Percentiles rank a stretch among this genome's conserved stretches.
Conservation (phyloP, 2,329 filamentous ascomycete species). For the Xylariaceae sp. region DNA sequence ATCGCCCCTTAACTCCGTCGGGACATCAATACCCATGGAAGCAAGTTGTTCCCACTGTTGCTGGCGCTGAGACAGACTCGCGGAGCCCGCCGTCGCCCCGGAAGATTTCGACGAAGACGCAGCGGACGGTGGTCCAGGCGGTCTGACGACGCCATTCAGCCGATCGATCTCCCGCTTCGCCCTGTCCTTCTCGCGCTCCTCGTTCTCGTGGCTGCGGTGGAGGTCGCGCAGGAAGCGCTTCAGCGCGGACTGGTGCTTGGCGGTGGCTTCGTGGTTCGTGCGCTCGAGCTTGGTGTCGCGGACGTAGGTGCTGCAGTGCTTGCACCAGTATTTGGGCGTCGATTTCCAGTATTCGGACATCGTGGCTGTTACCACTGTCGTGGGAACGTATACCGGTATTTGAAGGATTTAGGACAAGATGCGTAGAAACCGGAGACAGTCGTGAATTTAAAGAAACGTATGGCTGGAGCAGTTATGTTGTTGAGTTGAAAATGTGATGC, state of each 20-base stretch:
- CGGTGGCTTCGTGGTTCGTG: slow-evolving; percentile 82
- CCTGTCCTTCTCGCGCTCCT: slow-evolving; percentile 73
- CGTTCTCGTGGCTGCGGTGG: slow-evolving; percentile 75
- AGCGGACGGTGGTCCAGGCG: slow-evolving; percentile 32
- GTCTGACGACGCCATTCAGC: slow-evolving; percentile 66
- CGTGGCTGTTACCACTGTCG: not conserved
- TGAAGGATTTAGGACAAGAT: not conserved
- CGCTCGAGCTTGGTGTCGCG: slow-evolving; percentile 89
- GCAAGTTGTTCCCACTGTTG: slow-evolving; percentile 82
- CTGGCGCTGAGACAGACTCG: slow-evolving; percentile 64
- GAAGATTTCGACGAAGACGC: slow-evolving; percentile 17
- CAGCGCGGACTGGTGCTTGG: slow-evolving; percentile 75
- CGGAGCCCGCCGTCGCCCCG: slow-evolving; percentile 27
- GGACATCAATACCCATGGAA: slow-evolving; percentile 79
- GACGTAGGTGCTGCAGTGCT: slow-evolving; percentile 86
- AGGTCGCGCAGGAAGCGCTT: slow-evolving; percentile 87
- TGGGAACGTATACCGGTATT: not conserved
- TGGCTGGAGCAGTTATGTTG: not conserved
- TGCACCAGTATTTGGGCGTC: slow-evolving; percentile 96
- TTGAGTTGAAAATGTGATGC: not conserved
- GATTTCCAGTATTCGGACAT: slow-evolving; percentile 99
- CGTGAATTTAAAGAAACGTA: not conserved
- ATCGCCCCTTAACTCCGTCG: slow-evolving; percentile 69
- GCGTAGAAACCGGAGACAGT: not conserved
- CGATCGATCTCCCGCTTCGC: slow-evolving; percentile 82